Conservation (phyloP, 75 land plant species). For the Adiantum capillusveneris region DNA sequence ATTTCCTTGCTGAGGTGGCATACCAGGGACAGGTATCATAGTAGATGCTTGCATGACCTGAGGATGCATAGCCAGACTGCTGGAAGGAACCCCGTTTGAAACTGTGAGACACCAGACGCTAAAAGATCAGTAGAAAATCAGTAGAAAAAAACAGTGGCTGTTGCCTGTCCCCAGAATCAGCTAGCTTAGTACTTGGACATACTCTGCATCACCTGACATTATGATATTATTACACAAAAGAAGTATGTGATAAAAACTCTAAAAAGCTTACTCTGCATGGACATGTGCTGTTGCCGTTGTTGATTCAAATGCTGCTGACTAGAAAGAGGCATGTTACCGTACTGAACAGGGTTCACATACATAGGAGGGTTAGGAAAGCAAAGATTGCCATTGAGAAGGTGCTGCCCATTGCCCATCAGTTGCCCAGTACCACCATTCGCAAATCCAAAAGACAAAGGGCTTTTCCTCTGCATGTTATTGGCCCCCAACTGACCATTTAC, state of each 20-base stretch:
- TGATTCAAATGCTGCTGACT: constrained; percentile 43
- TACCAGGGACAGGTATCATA: constrained; percentile 37
- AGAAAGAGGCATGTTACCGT: constrained; percentile 27
- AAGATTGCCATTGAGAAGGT: constrained; percentile 45
- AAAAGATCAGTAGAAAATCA: constrained; percentile 26
- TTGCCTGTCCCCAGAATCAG: too few species aligned
- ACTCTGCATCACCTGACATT: too few species aligned
- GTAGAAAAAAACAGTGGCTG: too few species aligned
- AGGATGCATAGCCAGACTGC: constrained; percentile 32
- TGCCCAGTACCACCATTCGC: constrained; percentile 43
- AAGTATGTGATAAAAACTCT: not conserved
- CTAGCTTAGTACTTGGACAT: too few species aligned
- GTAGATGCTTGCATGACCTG: constrained; percentile 30
- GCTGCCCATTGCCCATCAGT: constrained; percentile 40
- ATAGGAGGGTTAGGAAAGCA: constrained; percentile 32
- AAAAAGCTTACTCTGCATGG: constrained; percentile 19
- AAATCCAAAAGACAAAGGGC: constrained; percentile 30
- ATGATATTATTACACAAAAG: too few species aligned
- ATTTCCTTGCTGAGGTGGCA: constrained; percentile 41
- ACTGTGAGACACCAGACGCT: constrained; percentile 38
- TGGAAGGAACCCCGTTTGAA: constrained; percentile 42
- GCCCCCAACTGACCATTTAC: constrained; percentile 49
- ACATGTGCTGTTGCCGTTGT: constrained; percentile 42
- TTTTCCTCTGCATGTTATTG: constrained; percentile 44
- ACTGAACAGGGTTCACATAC: constrained; percentile 28